A percentile compares a stretch with the other conserved stretches of the same genome.
phyloP scores from a whole-genome alignment of 1,284 basidiomycete species.

The Xerocomus nothofagi region DNA sequence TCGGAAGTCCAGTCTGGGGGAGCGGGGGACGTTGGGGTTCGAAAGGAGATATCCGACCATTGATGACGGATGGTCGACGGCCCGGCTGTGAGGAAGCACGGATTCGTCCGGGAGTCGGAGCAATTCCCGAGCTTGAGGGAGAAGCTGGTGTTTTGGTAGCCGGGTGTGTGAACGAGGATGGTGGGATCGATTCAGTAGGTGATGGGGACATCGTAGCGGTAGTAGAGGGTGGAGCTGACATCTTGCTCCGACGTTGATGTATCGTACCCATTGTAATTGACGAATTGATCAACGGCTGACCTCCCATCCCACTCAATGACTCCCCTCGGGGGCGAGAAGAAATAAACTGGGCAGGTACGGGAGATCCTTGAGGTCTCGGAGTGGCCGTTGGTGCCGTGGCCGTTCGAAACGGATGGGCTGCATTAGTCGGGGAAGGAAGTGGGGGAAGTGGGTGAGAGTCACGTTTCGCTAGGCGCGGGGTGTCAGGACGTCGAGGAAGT shows the following conservation, averaged over 20 bases:
- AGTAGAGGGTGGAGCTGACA: constrained; percentile 53
- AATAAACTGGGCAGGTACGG: constrained; percentile 40
- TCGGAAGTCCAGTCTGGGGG: constrained; percentile 41
- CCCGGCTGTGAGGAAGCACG: constrained; percentile 72
- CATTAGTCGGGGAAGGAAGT: constrained; percentile 49
- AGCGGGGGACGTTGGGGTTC: constrained; percentile 51
- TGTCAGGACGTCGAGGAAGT: constrained; percentile 36
- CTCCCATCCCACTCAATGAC: constrained; percentile 28
- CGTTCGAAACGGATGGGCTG: constrained; percentile 32
- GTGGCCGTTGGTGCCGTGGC: constrained; percentile 35
- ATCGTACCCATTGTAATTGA: constrained; percentile 67
- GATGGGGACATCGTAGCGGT: constrained; percentile 53
- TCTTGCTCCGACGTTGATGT: constrained; percentile 63
- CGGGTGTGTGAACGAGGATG: constrained; percentile 45
- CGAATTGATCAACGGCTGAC: constrained; percentile 52
- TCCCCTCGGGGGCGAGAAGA: constrained; percentile 50
- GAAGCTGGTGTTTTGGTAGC: constrained; percentile 44
- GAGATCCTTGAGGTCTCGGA: constrained; percentile 44
- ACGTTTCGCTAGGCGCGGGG: constrained; percentile 41
- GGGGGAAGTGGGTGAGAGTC: constrained; percentile 69
- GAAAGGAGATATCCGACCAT: constrained; percentile 47
- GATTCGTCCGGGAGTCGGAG: constrained; percentile 42
- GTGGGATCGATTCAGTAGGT: constrained; percentile 53
- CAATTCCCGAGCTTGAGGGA: constrained; percentile 39
- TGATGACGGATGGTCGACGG: constrained; percentile 55